These are phyloP conservation scores for Dioscorea zingiberensis DNA, from an alignment of 106 monocot genomes.

Conservation along the genomic window DNA sequence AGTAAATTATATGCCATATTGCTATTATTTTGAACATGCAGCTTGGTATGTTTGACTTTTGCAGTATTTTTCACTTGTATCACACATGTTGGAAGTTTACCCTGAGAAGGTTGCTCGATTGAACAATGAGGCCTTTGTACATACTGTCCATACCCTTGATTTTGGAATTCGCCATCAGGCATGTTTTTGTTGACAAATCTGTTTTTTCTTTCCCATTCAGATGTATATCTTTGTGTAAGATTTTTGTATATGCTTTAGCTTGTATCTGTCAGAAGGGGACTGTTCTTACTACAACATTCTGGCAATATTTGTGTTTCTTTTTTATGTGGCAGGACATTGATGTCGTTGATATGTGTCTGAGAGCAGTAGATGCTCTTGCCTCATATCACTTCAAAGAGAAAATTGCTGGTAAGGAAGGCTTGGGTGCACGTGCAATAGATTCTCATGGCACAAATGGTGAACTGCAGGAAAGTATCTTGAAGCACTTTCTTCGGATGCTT, in stretches of 20 bases:
- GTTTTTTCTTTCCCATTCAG: background rate
- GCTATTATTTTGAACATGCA: background rate
- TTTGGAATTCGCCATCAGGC: conserved; percentile 80
- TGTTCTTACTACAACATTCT: background rate
- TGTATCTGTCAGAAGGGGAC: background rate
- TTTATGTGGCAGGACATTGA: conserved; percentile 68
- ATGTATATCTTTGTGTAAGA: background rate
- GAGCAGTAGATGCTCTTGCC: conserved; percentile 86
- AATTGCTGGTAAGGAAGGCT: conserved; percentile 45
- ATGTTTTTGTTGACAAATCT: conserved; percentile 8
- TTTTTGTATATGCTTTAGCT: background rate
- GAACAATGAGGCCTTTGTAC: conserved; percentile 59
- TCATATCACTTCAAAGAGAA: conserved; percentile 77
- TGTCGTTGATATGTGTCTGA: conserved; percentile 78
- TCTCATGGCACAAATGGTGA: conserved; percentile 35
- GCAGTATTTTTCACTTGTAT: conserved; percentile 86
- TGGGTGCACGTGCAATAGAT: conserved; percentile 30
- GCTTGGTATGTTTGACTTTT: conserved; percentile 6
- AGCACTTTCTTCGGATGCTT: conserved; percentile 69
- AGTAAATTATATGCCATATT: background rate
- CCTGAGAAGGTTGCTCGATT: conserved; percentile 90
- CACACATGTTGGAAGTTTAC: conserved; percentile 94
- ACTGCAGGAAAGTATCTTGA: conserved; percentile 46
- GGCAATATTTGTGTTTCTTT: background rate
- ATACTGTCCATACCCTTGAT: conserved; percentile 62